Conservation (phyloP, 192 early-diverging fungal species). For the Coemansia sp. region DNA sequence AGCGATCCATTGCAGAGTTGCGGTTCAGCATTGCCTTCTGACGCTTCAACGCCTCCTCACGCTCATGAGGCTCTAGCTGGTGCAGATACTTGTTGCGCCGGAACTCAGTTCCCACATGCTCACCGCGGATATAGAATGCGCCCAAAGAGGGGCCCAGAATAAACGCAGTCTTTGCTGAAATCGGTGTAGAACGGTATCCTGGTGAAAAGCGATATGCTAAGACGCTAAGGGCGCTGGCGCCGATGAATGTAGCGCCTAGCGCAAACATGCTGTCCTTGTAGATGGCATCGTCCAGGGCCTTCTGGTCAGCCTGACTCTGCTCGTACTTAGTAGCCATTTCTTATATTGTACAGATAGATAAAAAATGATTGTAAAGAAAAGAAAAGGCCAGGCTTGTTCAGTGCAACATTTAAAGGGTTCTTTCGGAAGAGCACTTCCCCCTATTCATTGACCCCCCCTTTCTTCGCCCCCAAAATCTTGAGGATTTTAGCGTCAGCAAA, state of each 20-base stretch:
- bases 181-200: constrained; percentile 35
- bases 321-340: constrained; percentile 29
- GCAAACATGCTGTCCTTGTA: constrained; percentile 43
- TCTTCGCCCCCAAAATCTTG: background rate
- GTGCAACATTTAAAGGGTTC: background rate
- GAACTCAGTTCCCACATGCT: constrained; percentile 42
- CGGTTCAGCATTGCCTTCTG: constrained; percentile 14
- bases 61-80: constrained; percentile 20
- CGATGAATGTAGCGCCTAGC: constrained; percentile 24
- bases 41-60: constrained; percentile 7
- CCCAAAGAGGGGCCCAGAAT: constrained; percentile 47
- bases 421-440: background rate
- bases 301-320: constrained; percentile 17
- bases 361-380: background rate
- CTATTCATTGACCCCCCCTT: background rate
- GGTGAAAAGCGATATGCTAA: constrained; percentile 31
- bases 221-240: constrained; percentile 28
- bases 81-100: constrained; percentile 29
- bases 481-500: constrained; percentile 3
- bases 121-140: constrained; percentile 51
- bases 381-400: background rate
- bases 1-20: constrained; percentile 10
- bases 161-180: constrained; percentile 50
- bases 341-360: background rate
- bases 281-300: constrained; percentile 32